Base-by-base conservation (phyloP, 192 early-diverging fungal species). In the Coemansia sp. region DNA sequence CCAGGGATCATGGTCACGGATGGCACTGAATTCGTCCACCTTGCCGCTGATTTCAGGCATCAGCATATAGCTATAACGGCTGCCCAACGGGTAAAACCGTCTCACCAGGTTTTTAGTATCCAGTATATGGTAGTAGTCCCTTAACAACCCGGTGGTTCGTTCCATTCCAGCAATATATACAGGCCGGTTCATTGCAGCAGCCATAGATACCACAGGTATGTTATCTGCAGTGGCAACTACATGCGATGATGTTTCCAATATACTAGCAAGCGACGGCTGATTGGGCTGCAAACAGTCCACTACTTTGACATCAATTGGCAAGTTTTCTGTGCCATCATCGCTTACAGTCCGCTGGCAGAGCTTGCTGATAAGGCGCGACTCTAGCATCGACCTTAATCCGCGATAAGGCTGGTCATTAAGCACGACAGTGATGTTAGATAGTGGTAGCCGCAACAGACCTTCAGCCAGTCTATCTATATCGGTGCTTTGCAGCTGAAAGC, bases 1-100 rank as follows among this genome's bases (percentile, higher is more conserved):
- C 74, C 74, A 78, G 13, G 74, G 74, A 13, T 78, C 74, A 39
- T 78, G 74, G 64, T 71, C 66, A 7, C 74, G 68, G 30, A 71
- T 57, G 5, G 64, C 68, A 50, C 74, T 78, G 46, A 71, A 67
- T 49, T 63, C 60, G 23, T 78, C 74, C 15, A 64, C 40, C 7
- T 52, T 39, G 37, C 74, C 68, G 19, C 28, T 42, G 42, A 78
- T 67, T 10, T 71, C 68, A 5, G 68, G 31, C 47, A 50, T 55
- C 15, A 78, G 53, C 74, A 78, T 78, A 50, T 78, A 71, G 61
- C 68, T 70, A 65, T 78, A 71, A 38, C 64, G 56, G 30, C 74
- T 78, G 33, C 64, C 64, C 18, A 23, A 51, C 23, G 74, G 74
- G 51, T 78, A 78, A 45, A 78, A 78, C 18, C 74, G 59, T 19